Conservation (phyloP, 1,139 yeast genomes). For the Kodamaea derodonti region DNA sequence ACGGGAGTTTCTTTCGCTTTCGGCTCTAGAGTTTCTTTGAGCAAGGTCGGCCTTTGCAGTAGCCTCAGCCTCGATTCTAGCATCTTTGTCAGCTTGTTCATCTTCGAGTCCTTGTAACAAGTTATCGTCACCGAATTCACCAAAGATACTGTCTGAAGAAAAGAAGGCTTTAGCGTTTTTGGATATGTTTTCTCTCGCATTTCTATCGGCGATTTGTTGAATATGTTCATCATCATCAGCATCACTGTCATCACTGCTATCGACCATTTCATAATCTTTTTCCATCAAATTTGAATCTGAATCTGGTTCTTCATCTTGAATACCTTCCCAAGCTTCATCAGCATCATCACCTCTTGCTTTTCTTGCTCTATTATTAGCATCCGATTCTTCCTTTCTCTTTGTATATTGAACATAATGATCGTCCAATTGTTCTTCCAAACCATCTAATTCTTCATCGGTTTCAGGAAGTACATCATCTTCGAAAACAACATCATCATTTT, state of each 20-base stretch:
- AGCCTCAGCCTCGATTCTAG: neutral
- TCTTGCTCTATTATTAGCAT: conserved; percentile 77
- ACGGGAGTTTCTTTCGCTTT: neutral
- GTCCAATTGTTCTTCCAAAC: conserved; percentile 76
- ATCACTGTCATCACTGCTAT: conserved; percentile 42
- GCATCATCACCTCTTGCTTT: conserved; percentile 76
- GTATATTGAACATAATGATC: conserved; percentile 76
- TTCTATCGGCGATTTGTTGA: conserved; percentile 53
- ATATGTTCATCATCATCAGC: conserved; percentile 77
- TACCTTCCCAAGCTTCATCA: conserved; percentile 88
- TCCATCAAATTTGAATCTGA: conserved; percentile 38
- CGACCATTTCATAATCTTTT: conserved; percentile 44
- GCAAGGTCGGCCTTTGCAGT: neutral
- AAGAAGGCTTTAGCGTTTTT: conserved; percentile 73
- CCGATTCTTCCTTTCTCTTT: conserved; percentile 69
- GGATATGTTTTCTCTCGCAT: conserved; percentile 54
- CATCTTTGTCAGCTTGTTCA: conserved; percentile 3
- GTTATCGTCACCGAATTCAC: conserved; percentile 51
- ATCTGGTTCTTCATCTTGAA: conserved; percentile 44
- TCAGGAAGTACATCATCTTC: conserved; percentile 39
- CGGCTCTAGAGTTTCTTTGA: neutral
- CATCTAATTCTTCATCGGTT: conserved; percentile 61
- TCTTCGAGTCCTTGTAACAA: conserved; percentile 31
- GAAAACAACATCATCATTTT: conserved; percentile 50
- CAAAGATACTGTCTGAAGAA: conserved; percentile 70